Percentiles rank a stretch among this genome's conserved stretches.
phyloP scores from a whole-genome alignment of 2,329 filamentous ascomycete genomes.

The Curvularia eragrostidis region DNA sequence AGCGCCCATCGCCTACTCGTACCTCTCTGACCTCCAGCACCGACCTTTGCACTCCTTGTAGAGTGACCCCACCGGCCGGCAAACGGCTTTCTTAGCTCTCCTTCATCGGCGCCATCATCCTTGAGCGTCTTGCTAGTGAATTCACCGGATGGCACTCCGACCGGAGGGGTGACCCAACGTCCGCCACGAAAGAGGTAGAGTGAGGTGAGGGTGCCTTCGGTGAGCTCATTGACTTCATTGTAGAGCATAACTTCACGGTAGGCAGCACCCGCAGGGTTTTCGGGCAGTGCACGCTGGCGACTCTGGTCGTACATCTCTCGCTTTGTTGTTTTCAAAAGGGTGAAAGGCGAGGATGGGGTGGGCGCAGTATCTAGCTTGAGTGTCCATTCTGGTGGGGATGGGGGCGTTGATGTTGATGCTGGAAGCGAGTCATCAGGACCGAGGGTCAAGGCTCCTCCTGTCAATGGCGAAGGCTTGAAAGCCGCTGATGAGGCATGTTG shows the following conservation, averaged over 20 bases:
- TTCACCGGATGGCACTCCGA: conserved; percentile 43
- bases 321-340: conserved; percentile 83
- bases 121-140: conserved; percentile 30
- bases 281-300: conserved; percentile 66
- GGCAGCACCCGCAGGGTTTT: conserved; percentile 28
- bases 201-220: conserved; percentile 85
- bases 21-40: conserved; percentile 80
- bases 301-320: conserved; percentile 75
- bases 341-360: conserved; percentile 68
- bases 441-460: conserved; percentile 45
- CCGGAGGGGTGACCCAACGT: conserved; percentile 79
- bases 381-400: conserved; percentile 50
- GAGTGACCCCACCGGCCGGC: conserved; percentile 49
- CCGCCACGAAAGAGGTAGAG: conserved; percentile 78
- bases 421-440: conserved; percentile 39
- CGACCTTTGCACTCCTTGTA: conserved; percentile 54
- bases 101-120: conserved; percentile 37
- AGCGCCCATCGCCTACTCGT: conserved; percentile 86
- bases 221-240: conserved; percentile 70
- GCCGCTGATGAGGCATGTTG: conserved; percentile 30
- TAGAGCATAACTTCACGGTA: conserved; percentile 76
- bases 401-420: conserved; percentile 26
- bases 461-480: conserved; percentile 45
- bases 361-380: conserved; percentile 60
- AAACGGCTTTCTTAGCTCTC: conserved; percentile 46